Percentiles rank a stretch among this genome's conserved stretches.
phyloP scores from a whole-genome alignment of 495 filamentous ascomycete species.

The Aspergillus mulundensis region DNA sequence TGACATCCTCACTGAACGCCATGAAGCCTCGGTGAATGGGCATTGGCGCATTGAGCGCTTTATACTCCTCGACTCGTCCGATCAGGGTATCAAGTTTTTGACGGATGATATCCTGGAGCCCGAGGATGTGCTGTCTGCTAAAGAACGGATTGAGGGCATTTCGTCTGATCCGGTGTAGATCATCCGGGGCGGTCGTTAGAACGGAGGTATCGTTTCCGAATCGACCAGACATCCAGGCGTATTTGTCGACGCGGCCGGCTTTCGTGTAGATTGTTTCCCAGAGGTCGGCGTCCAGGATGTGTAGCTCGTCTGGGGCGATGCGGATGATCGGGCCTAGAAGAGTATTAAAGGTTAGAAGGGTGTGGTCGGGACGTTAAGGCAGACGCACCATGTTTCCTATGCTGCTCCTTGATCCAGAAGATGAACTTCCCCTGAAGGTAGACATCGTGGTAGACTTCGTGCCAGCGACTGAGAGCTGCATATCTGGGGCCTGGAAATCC shows the following conservation, averaged over 20 bases:
- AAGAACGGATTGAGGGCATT: conserved; percentile 3
- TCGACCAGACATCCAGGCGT: conserved; percentile 1
- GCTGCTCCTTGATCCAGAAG: conserved; percentile 9
- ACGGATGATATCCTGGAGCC: not conserved
- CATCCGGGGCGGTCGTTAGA: not conserved
- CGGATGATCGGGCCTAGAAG: not conserved
- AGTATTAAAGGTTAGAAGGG: no score
- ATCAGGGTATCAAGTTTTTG: not conserved
- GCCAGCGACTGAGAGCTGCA: conserved; percentile 1
- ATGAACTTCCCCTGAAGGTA: conserved; percentile 2
- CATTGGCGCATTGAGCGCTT: not conserved
- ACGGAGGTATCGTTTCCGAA: conserved; percentile 8
- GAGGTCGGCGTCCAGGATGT: not conserved
- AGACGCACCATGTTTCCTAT: not conserved
- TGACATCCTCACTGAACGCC: conserved; percentile 5
- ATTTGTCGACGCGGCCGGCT: conserved; percentile 6
- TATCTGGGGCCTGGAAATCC: not conserved
- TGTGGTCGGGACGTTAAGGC: not conserved
- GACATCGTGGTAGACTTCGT: conserved; percentile 3
- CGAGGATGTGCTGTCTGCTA: not conserved
- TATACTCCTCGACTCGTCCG: not conserved
- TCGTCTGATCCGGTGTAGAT: not conserved
- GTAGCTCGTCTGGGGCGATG: conserved; percentile 3
- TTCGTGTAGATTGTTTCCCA: conserved; percentile 8
- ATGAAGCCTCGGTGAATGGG: not conserved